Evolutionary conservation across 768 basidiomycete species (phyloP).

Genomic region (Mrakia blollopis): DNA sequence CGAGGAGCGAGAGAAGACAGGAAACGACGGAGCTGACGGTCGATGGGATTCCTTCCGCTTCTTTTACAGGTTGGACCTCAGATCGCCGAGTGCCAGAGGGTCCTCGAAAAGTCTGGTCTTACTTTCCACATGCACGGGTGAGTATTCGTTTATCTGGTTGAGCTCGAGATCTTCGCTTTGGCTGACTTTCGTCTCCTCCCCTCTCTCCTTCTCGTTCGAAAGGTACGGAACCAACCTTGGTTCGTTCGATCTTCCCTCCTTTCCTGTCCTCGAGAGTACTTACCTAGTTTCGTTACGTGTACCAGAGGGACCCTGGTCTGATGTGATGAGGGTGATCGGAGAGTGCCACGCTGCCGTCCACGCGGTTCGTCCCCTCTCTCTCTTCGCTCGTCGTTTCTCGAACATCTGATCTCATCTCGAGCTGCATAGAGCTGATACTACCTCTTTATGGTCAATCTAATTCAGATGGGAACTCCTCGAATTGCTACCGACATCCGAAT

Average conservation of each 20-base stretch:
- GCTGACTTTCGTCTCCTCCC: neutral
- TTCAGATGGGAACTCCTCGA: slow-evolving; percentile 58
- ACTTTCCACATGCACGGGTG: slow-evolving; percentile 60
- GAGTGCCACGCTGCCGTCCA: slow-evolving; percentile 63
- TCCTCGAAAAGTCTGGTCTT: slow-evolving; percentile 77
- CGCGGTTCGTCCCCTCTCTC: slow-evolving; percentile 23
- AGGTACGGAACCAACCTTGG: slow-evolving; percentile 41
- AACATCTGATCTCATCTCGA: neutral
- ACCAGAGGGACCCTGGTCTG: slow-evolving; percentile 71
- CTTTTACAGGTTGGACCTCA: slow-evolving; percentile 38
- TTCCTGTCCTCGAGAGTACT: neutral
- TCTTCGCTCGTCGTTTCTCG: slow-evolving; percentile 20
- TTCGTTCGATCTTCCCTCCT: neutral
- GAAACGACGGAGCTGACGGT: slow-evolving; percentile 14
- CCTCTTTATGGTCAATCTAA: neutral
- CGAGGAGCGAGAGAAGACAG: neutral
- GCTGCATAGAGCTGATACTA: neutral
- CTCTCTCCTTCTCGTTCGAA: slow-evolving; percentile 8
- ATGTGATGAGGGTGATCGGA: slow-evolving; percentile 79
- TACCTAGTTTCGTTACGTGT: neutral
- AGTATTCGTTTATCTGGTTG: neutral
- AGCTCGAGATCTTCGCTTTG: neutral
- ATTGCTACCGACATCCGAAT: slow-evolving; percentile 92
- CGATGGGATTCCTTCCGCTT: slow-evolving; percentile 14
- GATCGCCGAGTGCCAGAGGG: slow-evolving; percentile 57